A percentile compares a stretch with the other conserved stretches of the same genome.
Conservation (phyloP, 2,329 filamentous ascomycete species). For the Fusarium sp. region DNA sequence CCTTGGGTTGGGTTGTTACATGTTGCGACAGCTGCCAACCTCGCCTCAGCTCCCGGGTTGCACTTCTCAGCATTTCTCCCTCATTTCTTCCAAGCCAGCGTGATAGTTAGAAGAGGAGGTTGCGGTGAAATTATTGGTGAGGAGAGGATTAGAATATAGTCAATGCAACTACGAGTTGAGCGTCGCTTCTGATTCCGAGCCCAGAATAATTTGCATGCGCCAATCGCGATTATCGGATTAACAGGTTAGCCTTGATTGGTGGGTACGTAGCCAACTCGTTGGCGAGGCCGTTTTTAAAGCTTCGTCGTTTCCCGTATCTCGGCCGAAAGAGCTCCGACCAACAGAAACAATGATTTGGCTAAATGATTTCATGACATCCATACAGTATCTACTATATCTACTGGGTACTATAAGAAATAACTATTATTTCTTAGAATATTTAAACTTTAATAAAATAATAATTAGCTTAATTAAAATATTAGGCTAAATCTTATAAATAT, state of each 20-base stretch:
- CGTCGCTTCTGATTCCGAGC: not conserved
- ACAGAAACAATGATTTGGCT: too few species aligned
- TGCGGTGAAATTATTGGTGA: not conserved
- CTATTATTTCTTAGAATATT: too few species aligned
- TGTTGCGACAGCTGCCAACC: conserved; percentile 44
- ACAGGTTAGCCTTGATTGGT: conserved; percentile 7
- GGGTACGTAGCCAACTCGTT: conserved; percentile 12
- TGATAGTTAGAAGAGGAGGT: not conserved
- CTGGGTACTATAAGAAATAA: too few species aligned
- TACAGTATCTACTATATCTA: too few species aligned
- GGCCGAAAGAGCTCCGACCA: not conserved
- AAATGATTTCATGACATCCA: too few species aligned
- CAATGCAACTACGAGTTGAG: not conserved
- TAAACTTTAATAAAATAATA: too few species aligned
- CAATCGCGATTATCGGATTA: conserved; percentile 40
- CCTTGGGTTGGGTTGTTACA: conserved; percentile 37
- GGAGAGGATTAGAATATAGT: not conserved
- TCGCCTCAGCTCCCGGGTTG: conserved; percentile 48
- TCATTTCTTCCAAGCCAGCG: conserved; percentile 45
- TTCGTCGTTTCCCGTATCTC: not conserved
- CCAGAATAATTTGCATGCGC: conserved; percentile 39
- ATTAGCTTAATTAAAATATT: too few species aligned
- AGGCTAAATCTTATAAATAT: too few species aligned
- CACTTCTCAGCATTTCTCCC: conserved; percentile 53
- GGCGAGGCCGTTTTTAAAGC: not conserved